A percentile compares a stretch with the other conserved stretches of the same genome.
Conservation (phyloP, 179 eudicot genomes). For the Spergularia azorica region DNA sequence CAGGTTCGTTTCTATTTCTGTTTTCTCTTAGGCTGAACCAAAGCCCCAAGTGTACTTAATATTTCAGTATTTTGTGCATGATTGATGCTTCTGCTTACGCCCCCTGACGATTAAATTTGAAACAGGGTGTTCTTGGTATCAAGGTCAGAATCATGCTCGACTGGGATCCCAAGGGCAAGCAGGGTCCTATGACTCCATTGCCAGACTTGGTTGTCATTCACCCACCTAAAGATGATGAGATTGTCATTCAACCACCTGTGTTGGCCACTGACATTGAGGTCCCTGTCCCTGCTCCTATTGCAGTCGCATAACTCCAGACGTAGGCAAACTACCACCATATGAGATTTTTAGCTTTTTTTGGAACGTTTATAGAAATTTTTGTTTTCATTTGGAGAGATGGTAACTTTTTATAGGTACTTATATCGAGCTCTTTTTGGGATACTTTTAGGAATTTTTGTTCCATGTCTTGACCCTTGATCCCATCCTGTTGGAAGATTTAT, state of each 20-base stretch:
- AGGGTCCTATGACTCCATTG: constrained; percentile 35
- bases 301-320: constrained; percentile 10
- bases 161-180: constrained; percentile 47
- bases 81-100: background rate
- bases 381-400: background rate
- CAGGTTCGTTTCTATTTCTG: constrained; percentile 31
- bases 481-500: no score
- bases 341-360: constrained; percentile 8
- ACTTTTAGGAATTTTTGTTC: background rate
- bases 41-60: no score
- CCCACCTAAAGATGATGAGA: constrained; percentile 33
- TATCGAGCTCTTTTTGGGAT: no score
- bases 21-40: no score
- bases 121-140: constrained; percentile 41
- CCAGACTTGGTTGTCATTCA: constrained; percentile 36
- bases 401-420: background rate
- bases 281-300: constrained; percentile 10
- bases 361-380: background rate
- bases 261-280: constrained; percentile 27
- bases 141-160: constrained; percentile 45
- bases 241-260: constrained; percentile 20
- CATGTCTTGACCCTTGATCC: background rate
- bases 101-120: no score
- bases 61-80: background rate
- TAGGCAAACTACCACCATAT: constrained; percentile 1